Evolutionary conservation across 1,139 yeast genomes (phyloP), one percentile per base, ranked within the genome.

Genomic region (Saccharomyces hybrid): DNA sequence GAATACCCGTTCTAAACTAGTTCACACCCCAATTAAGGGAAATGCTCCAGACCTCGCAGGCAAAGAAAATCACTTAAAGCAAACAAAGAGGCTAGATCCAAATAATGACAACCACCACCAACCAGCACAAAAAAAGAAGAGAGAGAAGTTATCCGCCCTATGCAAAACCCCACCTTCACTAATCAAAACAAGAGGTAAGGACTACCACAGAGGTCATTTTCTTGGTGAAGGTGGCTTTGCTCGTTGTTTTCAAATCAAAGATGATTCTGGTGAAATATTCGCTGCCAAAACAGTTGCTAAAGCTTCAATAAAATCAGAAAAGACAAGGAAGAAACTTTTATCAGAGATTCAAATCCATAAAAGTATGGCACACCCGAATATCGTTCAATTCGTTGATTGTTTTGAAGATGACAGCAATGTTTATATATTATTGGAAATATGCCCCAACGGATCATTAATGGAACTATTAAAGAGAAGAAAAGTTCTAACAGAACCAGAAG

Each of bases 181-280:
- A 59, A 93, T 93, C 63, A 81, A 93, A 64, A 89, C 95, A 47
- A 81, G 93, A 74, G 96, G 97, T 54, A 80, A 88, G 67, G 95
- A 90, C 65, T 93, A 88, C 72, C 88, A 88, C 64, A 83, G 99
- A 69, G 98, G 98, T 2, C 79, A 79, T 57, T 90, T 91, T 63
- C 77, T 95, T 44, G 99, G 99, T 34, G 99, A 90, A 75, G 99
- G 99, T 56, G 99, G 99, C 0, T 93, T 93, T 76, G 99, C 99
- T 20, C 83, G 99, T 69, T 95, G 99, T 70, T 93, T 95, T 74
- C 97, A 93, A 71, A 95, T 93, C 78, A 88, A 87, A 69, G 96
- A 89, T 70, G 86, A 91, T 58, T 77, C 81, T 58, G 98, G 98
- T 42, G 82, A 84, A 67, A 80, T 89, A 3, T 93, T 79, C 73